Base-by-base conservation (phyloP, 2,329 filamentous ascomycete species). In the Whalleya microplaca region DNA sequence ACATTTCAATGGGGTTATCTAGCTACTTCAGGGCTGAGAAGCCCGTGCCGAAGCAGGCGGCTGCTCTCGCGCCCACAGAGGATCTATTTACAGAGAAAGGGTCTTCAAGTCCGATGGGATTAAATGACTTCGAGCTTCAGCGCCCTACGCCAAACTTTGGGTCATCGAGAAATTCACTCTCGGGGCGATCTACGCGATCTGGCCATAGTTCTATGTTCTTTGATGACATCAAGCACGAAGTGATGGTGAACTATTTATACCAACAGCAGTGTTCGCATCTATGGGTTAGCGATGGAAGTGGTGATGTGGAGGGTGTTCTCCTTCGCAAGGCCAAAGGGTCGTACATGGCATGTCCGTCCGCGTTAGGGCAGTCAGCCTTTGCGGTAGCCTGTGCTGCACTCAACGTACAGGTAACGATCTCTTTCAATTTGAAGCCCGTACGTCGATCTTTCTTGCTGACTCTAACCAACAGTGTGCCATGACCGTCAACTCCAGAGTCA, bases 211-310 rank as follows among this genome's bases (percentile, higher is more conserved):
- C 82, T 41, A 73, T 81, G 54, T 81, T 88, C 57, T 72, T 89
- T 10, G 87, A 90, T 57, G 88, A 90, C 60, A 89, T 91, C 73
- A 90, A 89, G 73, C 87, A 91, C 68, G 89, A 92, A 72, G 87
- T 92, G 58, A 92, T 92, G 89, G 88, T 90, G 58, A 92, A 90
- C 74, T 91, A 91, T 71, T 78, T 93, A 21, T 91, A 91, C 73
- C 89, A 92, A 72, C 88, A 92, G 70, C 89, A 92, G 74, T 91
- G 88, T 68, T 83, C 84, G 12, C 83, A 85, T 59, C 80, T 91
- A 32, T 92, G 90, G 90, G 85, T 92, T 19, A 84, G 84, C 29
- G 87, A 91, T 64, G 84, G 82, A 37, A 86, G 81, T 47, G 87
- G 87, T 12, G 83, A 88, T 63, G 73, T 85, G 5, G 89, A 92